Conservation (phyloP, 208 protist species). For the Acanthamoeba culbertsoni region DNA sequence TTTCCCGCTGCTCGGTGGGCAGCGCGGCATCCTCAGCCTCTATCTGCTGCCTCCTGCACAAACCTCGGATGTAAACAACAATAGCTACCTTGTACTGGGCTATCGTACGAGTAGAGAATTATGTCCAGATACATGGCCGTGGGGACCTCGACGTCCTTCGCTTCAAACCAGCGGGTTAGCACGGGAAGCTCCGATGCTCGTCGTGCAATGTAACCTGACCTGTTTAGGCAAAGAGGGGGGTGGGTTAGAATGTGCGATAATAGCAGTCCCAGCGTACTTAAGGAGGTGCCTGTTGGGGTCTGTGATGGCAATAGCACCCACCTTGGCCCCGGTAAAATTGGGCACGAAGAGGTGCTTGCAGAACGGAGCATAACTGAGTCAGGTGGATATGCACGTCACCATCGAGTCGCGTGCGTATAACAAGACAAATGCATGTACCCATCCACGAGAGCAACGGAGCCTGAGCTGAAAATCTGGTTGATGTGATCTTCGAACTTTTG, state of each 20-base stretch:
- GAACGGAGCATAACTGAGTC: neutral
- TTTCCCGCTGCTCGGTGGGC: neutral
- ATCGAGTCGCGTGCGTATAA: neutral
- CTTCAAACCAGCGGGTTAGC: neutral
- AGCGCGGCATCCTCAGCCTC: slow-evolving; percentile 6
- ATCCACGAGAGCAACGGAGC: neutral
- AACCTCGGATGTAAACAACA: neutral
- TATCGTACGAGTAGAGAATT: slow-evolving; percentile 26
- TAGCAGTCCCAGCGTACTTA: neutral
- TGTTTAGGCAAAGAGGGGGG: neutral
- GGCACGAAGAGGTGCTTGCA: slow-evolving; percentile 37
- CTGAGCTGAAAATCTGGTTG: neutral
- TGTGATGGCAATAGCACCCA: neutral
- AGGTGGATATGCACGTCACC: neutral
- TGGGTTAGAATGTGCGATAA: neutral
- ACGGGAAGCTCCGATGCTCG: slow-evolving; percentile 11
- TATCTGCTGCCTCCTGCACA: neutral
- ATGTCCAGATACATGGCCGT: slow-evolving; percentile 7
- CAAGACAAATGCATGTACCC: neutral
- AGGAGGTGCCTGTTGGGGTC: neutral
- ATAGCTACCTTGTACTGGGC: neutral
- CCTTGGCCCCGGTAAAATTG: slow-evolving; percentile 12
- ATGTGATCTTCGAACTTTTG: neutral
- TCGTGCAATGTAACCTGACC: slow-evolving; percentile 8
- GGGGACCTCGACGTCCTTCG: neutral